Conservation (phyloP, 352 stramenopile genomes). For the Phytophthora tubulina region DNA sequence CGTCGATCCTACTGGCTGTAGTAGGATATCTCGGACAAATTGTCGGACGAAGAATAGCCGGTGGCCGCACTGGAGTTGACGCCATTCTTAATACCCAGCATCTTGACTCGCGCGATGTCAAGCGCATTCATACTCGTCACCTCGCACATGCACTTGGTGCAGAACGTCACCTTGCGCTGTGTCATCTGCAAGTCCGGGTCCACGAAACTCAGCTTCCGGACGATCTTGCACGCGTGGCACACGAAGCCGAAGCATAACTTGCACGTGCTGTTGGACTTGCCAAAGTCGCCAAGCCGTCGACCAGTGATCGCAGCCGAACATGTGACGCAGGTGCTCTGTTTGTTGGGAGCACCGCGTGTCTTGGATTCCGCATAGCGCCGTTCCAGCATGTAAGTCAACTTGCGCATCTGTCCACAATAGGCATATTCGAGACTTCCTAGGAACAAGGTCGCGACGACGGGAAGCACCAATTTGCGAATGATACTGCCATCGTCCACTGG, state of each 20-base stretch:
- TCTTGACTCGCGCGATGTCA: constrained; percentile 10
- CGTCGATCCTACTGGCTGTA: background rate
- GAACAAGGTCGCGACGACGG: constrained; percentile 11
- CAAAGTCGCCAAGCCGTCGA: constrained; percentile 4
- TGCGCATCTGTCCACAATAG: constrained; percentile 18
- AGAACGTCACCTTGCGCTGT: constrained; percentile 19
- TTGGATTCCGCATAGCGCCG: constrained; percentile 13
- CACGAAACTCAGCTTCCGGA: constrained; percentile 21
- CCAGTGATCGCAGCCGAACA: constrained; percentile 7
- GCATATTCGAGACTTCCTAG: constrained; percentile 10
- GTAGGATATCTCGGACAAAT: constrained; percentile 6
- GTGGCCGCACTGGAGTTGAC: constrained; percentile 1
- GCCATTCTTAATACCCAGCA: background rate
- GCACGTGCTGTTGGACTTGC: constrained; percentile 16
- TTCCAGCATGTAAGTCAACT: constrained; percentile 13
- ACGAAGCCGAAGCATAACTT: constrained; percentile 11
- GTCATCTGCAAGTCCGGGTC: constrained; percentile 21
- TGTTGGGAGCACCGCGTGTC: constrained; percentile 10
- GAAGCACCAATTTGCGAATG: constrained; percentile 3
- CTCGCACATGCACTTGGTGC: constrained; percentile 5
- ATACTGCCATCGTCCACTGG: constrained; percentile 4
- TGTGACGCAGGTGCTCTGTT: constrained; percentile 11
- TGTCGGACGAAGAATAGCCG: constrained; percentile 3
- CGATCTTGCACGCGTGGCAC: constrained; percentile 17
- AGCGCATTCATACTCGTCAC: constrained; percentile 13